A percentile compares a stretch with the other conserved stretches of the same genome.
phyloP scores from a whole-genome alignment of 2,329 filamentous ascomycete genomes.

The Elsinoe batatas region DNA sequence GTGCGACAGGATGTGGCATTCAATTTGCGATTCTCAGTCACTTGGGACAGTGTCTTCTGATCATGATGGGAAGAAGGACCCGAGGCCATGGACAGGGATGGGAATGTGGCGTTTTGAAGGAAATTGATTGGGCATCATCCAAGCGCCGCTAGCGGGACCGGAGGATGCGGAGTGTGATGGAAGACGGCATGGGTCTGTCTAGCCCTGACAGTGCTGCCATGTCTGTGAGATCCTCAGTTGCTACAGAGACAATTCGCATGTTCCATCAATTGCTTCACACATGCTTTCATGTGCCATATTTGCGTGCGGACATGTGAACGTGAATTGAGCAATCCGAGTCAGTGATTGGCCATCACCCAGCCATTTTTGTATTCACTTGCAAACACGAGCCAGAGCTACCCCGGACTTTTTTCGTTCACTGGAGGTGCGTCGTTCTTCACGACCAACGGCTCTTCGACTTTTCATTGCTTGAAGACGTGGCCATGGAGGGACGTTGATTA shows the following conservation, averaged over 20 bases:
- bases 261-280: too few relatives aligned
- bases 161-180: neutral
- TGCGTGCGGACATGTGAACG: neutral
- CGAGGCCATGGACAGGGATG: neutral
- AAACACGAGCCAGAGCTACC: constrained; percentile 4
- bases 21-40: neutral
- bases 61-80: neutral
- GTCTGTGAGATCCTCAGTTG: too few relatives aligned
- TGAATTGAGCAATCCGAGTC: neutral
- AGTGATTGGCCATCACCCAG: constrained; percentile 3
- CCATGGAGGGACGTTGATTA: too few relatives aligned
- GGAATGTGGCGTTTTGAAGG: neutral
- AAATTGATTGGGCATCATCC: constrained; percentile 2
- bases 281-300: neutral
- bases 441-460: constrained; percentile 11
- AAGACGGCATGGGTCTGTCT: neutral
- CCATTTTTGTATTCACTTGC: constrained; percentile 6
- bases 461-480: neutral
- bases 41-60: neutral
- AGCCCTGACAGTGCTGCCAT: too few relatives aligned
- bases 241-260: too few relatives aligned
- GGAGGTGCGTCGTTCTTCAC: constrained; percentile 8
- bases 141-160: neutral
- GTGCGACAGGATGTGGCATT: neutral
- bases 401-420: neutral